These are phyloP conservation scores for Syzygium malaccense DNA, from an alignment of 441 rosid species.

Conservation along the genomic window DNA sequence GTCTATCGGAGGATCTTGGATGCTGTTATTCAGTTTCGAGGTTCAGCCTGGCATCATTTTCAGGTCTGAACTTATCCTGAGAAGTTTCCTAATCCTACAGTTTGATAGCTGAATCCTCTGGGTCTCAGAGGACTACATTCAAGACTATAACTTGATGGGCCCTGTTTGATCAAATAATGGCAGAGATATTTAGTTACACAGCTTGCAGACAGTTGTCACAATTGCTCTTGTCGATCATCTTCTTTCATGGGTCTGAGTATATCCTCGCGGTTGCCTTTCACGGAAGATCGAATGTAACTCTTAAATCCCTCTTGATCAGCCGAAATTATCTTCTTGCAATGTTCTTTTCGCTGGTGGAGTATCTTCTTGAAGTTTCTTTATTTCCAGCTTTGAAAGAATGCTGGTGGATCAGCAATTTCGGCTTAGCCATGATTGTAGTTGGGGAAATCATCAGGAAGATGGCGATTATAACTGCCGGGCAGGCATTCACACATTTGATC, in stretches of 20 bases:
- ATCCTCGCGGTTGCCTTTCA: conserved; percentile 47
- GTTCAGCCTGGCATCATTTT: conserved; percentile 14
- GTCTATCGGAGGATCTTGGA: conserved; percentile 8
- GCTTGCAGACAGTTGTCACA: conserved; percentile 55
- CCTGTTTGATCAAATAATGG: conserved; percentile 24
- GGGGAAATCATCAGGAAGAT: conserved; percentile 60
- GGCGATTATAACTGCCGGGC: conserved; percentile 70
- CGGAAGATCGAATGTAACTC: conserved; percentile 54
- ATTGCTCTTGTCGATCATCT: conserved; percentile 40
- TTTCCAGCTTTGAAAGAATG: conserved; percentile 62
- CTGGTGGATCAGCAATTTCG: conserved; percentile 62
- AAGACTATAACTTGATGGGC: neutral
- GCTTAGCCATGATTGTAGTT: conserved; percentile 43
- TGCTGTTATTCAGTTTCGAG: conserved; percentile 7
- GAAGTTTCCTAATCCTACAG: neutral
- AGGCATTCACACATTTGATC: conserved; percentile 64
- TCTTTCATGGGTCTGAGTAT: conserved; percentile 72
- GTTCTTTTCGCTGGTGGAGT: conserved; percentile 51
- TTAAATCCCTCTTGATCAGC: conserved; percentile 54
- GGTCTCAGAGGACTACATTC: neutral
- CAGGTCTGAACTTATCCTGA: conserved; percentile 25
- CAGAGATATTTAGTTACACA: conserved; percentile 44
- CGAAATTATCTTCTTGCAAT: conserved; percentile 40
- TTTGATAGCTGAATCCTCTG: neutral
- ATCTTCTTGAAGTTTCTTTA: conserved; percentile 34